Evolutionary conservation across 208 protist genomes (phyloP), one percentile per base, ranked within the genome.

Genomic region (Trypanosoma brucei): DNA sequence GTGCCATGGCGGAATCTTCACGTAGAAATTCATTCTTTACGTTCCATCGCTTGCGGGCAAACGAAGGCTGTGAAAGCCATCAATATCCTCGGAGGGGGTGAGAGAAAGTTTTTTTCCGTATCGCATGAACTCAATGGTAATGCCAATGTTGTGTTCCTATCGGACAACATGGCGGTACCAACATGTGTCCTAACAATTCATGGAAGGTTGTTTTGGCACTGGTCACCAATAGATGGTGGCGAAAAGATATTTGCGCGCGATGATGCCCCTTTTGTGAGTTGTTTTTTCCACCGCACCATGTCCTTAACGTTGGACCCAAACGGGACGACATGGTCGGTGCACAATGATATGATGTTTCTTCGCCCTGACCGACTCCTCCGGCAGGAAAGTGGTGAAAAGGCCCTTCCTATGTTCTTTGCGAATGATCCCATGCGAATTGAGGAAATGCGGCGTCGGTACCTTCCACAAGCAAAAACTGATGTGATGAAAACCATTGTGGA

Each of bases 201-300:
- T 71, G 83, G 84, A n/a, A 78, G 75, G 53, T 72, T 93, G 35
- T 63, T 72, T 50, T 89, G 83, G 61, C 52, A 70, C 44, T 93
- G 84, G 84, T 85, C 78, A 45, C 81, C 83, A 52, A 66, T 67
- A 31, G 50, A 35, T 51, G 66, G 45, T 34, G 66, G 50, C 62
- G 75, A 55, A 45, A 69, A 73, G 35, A 72, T 78, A 14, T 83
- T 82, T 62, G 51, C 66, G 14, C 45, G 68, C 0, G 68, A 60
- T 39, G 57, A 62, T 31, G 77, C 74, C 13, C 83, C 86, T 6
- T 85, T 83, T 59, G 50, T 88, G 37, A 75, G 81, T 34, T 75
- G 70, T 60, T 88, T 91, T 65, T 88, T 93, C 48, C 86, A 95
- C 61, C 89, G 89, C 74, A 95, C 89, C 38, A 54, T 95, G 35